Base-by-base conservation (phyloP, 257 asterid species). In the Marsdenia floribunda region DNA sequence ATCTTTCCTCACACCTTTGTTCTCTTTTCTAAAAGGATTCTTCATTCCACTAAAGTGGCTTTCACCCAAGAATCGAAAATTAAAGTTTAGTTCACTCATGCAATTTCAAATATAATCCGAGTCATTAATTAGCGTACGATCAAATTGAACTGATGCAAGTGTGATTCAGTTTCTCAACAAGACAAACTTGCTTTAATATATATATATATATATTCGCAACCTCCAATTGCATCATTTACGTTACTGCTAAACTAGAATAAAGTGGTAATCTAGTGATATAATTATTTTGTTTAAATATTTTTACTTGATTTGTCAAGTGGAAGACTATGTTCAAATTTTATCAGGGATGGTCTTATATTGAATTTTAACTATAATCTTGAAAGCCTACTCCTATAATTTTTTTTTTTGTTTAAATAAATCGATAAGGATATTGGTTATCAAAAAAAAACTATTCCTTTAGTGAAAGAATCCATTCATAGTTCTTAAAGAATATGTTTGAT, bases 121-220 rank as follows among this genome's bases (percentile, higher is more conserved):
- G 54, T 42, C n/a, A n/a, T n/a, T 70, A 21, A 49, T 47, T 26
- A 38, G 6, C 37, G 47, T 42, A 55, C 40, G n/a, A 9, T 66
- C 70, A 15, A 60, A 42, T 42, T 42, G 47, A 42, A 42, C 21
- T 73, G 46, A 46, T 50, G 77, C 33, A 61, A 59, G 26, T 19
- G 13, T 73, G 70, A 59, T 58, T 73, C 59, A 46, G 40, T 42
- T 73, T 8, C 4, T 37, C 54, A 35, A 47, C 47, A 59, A 77
- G 71, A 70, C 76, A 70, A 77, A 71, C 35, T n/a, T 60, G 76
- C 76, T 61, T 50, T 60, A 8, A 44, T 40, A 40, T 40, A 44
- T 44, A 44, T 44, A 7, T 44, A 44, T 38, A 38, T 38, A 38
- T 38, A 38, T 37, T 49, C 14, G 72, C 54, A 70, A 61, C 46